phyloP scores from a whole-genome alignment of 2,329 filamentous ascomycete genomes.

The Arthrobotrys sinensis region DNA sequence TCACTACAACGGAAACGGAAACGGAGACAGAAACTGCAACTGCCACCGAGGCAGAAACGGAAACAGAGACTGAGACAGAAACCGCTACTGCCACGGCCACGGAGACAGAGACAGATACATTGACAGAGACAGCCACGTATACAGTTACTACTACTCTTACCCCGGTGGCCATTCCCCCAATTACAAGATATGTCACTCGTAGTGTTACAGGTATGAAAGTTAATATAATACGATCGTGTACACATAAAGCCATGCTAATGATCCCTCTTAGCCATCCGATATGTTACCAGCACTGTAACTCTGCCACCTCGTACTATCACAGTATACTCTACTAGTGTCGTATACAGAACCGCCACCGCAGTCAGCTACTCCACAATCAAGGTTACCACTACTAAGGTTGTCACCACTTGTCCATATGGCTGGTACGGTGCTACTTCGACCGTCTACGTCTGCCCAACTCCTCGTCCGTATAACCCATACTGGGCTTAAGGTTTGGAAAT shows the following conservation, averaged over 20 bases:
- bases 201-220: constrained; percentile 37
- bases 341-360: constrained; percentile 27
- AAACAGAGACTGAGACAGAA: not conserved
- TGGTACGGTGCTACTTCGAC: constrained; percentile 39
- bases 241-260: not conserved
- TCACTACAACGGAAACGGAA: not conserved
- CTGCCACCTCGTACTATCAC: constrained; percentile 25
- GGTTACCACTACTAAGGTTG: constrained; percentile 30
- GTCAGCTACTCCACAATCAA: constrained; percentile 33
- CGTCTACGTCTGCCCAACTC: constrained; percentile 32
- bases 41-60: constrained; percentile 7
- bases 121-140: not conserved
- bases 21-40: constrained; percentile 15
- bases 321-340: constrained; percentile 21
- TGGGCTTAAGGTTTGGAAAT: constrained; percentile 26
- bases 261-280: constrained; percentile 17
- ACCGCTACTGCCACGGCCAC: constrained; percentile 5
- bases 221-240: not conserved
- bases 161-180: constrained; percentile 32
- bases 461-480: constrained; percentile 38
- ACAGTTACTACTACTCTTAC: constrained; percentile 24
- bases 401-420: constrained; percentile 41
- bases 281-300: constrained; percentile 22
- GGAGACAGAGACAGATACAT: constrained; percentile 2
- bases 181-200: constrained; percentile 42